Evolutionary conservation across 2,329 filamentous ascomycete species (phyloP).

Genomic region (Stachybotrys echinatus): DNA sequence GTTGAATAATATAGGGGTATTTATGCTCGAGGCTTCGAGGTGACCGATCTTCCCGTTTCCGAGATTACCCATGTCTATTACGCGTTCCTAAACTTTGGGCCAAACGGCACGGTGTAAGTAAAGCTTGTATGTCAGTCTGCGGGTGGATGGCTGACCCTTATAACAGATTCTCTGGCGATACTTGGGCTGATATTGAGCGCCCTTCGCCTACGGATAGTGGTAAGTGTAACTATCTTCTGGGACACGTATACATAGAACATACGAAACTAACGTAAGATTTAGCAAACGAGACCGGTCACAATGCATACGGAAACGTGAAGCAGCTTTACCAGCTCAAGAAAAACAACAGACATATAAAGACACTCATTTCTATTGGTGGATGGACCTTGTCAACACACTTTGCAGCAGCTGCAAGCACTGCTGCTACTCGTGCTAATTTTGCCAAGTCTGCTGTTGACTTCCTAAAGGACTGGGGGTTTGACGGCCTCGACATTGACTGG

Average conservation of each 20-base stretch:
- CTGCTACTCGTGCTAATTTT: conserved; percentile 54
- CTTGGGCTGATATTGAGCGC: conserved; percentile 63
- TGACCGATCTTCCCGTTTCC: conserved; percentile 61
- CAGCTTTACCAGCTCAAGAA: conserved; percentile 74
- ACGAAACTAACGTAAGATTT: too few relatives aligned
- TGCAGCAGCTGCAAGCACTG: conserved; percentile 56
- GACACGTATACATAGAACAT: background rate
- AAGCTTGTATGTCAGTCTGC: background rate
- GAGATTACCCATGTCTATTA: conserved; percentile 73
- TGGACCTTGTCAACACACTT: conserved; percentile 79
- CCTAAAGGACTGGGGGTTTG: conserved; percentile 66
- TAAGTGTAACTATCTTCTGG: background rate
- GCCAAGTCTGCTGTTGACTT: conserved; percentile 63
- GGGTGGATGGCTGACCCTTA: background rate
- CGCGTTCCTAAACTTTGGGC: conserved; percentile 71
- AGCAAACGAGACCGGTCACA: conserved; percentile 53
- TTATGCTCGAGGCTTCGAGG: conserved; percentile 68
- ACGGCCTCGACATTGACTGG: conserved; percentile 39
- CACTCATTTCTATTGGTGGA: conserved; percentile 73
- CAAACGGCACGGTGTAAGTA: conserved; percentile 64
- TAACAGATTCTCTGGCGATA: conserved; percentile 53
- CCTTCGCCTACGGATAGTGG: conserved; percentile 57
- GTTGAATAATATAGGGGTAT: conserved; percentile 62
- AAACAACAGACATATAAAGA: conserved; percentile 67
- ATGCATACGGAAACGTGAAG: conserved; percentile 74